Base-by-base conservation (phyloP, 1,284 basidiomycete species). In the Trametes sp. region DNA sequence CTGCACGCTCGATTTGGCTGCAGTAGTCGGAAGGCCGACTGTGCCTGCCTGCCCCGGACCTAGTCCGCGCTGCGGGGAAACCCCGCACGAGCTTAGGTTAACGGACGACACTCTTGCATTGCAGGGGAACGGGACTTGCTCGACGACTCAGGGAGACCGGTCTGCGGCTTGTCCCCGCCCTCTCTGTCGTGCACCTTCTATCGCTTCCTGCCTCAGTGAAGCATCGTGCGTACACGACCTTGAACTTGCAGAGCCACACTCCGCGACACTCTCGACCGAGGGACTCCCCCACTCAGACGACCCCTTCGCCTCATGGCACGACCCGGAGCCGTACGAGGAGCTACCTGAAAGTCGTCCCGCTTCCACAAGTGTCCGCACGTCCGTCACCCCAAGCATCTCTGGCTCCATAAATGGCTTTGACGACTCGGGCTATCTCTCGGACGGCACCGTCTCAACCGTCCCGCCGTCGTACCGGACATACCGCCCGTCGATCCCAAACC, bases 381-480 rank as follows among this genome's bases (percentile, higher is more conserved):
- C 46, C 8, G 6, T 48, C 26, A 29, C 46, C 16, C 26, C 26
- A 16, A 48, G 46, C 42, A 45, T 4, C 7, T 9, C 42, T 7
- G 42, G 42, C 3, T 24, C 42, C 1, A 19, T 48, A 4, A 28
- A 26, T 16, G 46, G 28, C 26, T 4, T 6, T 14, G 46, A 48
- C 14, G 46, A 48, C 26, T n/a, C 46, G 4, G 46, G 46, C 4
- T 48, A 48, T 11, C 3, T 19, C 4, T 48, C 46, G 11, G 46
- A 48, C 26, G 46, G 16, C 13, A 48, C 26, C 46, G 16, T 48
- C 8, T 48, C 46, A 14, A 48, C 46, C 26, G 46, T 48, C 1
- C 46, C 46, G 4, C 46, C 46, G 19, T 48, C 46, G n/a, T 48
- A 48, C 16, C 46, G 46, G 1, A 48, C 46, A 48, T 29, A 48